These are phyloP conservation scores for Phytopythium ostracodes DNA, from an alignment of 352 stramenopile species.

Conservation along the genomic window DNA sequence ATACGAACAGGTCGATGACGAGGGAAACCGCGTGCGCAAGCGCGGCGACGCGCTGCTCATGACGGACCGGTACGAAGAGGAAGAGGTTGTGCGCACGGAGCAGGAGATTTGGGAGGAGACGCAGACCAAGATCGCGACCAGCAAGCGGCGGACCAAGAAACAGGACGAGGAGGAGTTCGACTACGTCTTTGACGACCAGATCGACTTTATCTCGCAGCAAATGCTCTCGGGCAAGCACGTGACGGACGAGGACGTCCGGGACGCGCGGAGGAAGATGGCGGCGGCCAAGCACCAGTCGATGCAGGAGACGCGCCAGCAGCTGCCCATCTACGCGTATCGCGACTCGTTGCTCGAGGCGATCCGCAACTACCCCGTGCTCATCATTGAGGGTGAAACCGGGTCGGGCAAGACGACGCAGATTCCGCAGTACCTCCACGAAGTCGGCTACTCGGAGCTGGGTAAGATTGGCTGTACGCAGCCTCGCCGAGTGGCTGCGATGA, in stretches of 20 bases:
- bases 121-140: constrained; percentile 89
- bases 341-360: constrained; percentile 98
- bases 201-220: constrained; percentile 97
- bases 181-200: constrained; percentile 98
- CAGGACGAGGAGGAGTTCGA: constrained; percentile 88
- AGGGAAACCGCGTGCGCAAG: constrained; percentile 86
- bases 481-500: constrained; percentile 98
- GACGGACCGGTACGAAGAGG: constrained; percentile 92
- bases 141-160: constrained; percentile 19
- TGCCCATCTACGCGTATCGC: constrained; percentile 98
- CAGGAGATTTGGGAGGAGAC: constrained; percentile 98
- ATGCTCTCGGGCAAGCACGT: constrained; percentile 84
- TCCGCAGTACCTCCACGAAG: constrained; percentile 96
- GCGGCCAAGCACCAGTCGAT: constrained; percentile 92
- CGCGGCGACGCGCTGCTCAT: constrained; percentile 86
- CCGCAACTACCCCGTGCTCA: constrained; percentile 89
- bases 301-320: constrained; percentile 91
- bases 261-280: constrained; percentile 68
- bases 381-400: constrained; percentile 91
- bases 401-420: constrained; percentile 99
- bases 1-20: constrained; percentile 92
- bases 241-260: constrained; percentile 74
- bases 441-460: constrained; percentile 97
- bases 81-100: constrained; percentile 93
- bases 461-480: constrained; percentile 95